These are phyloP conservation scores for Aristolochia californica DNA, from an alignment of 164 flowering plant genomes.

Conservation along the genomic window DNA sequence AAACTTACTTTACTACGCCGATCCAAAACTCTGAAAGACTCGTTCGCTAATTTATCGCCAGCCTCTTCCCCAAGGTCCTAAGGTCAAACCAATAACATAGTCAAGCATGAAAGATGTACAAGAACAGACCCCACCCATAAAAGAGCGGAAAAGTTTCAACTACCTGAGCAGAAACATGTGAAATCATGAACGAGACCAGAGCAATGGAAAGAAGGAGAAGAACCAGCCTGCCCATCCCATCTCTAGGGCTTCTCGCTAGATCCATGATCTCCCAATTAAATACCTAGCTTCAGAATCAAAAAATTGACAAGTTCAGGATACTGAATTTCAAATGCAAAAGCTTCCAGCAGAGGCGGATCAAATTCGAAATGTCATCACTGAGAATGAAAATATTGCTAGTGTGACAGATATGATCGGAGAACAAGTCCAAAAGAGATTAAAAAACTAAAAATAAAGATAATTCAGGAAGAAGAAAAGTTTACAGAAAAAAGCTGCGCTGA, in stretches of 20 bases:
- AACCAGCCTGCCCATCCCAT: not conserved
- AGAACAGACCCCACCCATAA: not conserved
- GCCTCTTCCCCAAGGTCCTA: conserved; percentile 25
- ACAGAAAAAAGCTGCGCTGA: no score
- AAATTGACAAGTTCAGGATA: no score
- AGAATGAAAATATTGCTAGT: no score
- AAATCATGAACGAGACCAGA: conserved; percentile 1
- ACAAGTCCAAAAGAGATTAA: no score
- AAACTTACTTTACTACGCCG: conserved; percentile 69
- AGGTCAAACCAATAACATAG: not conserved
- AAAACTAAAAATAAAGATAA: no score
- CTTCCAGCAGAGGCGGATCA: no score
- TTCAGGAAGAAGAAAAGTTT: no score
- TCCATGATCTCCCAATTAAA: conserved; percentile 11
- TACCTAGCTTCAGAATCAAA: no score
- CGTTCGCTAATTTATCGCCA: conserved; percentile 18
- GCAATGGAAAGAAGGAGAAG: conserved; percentile 7
- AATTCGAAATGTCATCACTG: no score
- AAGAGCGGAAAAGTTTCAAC: not conserved
- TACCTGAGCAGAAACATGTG: conserved; percentile 13
- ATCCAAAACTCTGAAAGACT: conserved; percentile 38
- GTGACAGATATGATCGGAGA: no score
- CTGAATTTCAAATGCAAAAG: no score
- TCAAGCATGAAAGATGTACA: not conserved
- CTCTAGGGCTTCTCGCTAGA: conserved; percentile 7